These are phyloP conservation scores for Pichia cabralensis DNA, from an alignment of 805 yeast genomes.

Conservation along the genomic window DNA sequence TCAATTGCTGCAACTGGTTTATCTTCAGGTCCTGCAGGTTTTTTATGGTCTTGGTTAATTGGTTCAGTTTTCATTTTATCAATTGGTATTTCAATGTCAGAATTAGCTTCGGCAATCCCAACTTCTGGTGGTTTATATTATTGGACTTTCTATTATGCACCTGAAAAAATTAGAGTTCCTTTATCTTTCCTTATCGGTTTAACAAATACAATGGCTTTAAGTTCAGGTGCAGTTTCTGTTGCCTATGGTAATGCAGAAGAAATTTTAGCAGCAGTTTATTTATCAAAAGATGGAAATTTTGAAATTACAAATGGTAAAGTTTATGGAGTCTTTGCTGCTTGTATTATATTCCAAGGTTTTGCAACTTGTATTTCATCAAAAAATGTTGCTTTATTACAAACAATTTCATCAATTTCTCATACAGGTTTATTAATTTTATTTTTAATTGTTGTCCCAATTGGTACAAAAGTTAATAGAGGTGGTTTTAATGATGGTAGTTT, in stretches of 20 bases:
- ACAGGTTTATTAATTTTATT: conserved; percentile 29
- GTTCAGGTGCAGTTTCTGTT: conserved; percentile 32
- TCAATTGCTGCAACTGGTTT: conserved; percentile 42
- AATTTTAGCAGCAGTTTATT: conserved; percentile 32
- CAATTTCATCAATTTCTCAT: conserved; percentile 30
- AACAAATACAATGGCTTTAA: conserved; percentile 32
- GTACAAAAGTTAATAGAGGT: conserved; percentile 21
- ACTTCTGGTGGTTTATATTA: conserved; percentile 57
- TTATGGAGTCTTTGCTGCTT: conserved; percentile 37
- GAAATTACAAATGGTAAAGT: conserved; percentile 28
- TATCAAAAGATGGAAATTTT: conserved; percentile 31
- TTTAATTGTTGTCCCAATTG: conserved; percentile 38
- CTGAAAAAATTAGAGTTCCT: conserved; percentile 28
- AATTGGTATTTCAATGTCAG: conserved; percentile 52
- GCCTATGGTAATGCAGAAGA: conserved; percentile 38
- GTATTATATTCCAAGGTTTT: conserved; percentile 29
- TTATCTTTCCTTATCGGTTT: conserved; percentile 34
- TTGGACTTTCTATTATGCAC: conserved; percentile 35
- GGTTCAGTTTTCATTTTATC: conserved; percentile 41
- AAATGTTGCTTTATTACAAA: conserved; percentile 31
- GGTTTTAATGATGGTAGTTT: conserved; percentile 26
- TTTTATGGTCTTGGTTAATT: conserved; percentile 40
- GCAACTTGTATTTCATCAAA: conserved; percentile 31
- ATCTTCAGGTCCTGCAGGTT: conserved; percentile 47
- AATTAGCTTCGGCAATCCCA: conserved; percentile 50